These are phyloP conservation scores for Sideroxylon spinosum DNA, from an alignment of 179 eudicot species.

Conservation along the genomic window DNA sequence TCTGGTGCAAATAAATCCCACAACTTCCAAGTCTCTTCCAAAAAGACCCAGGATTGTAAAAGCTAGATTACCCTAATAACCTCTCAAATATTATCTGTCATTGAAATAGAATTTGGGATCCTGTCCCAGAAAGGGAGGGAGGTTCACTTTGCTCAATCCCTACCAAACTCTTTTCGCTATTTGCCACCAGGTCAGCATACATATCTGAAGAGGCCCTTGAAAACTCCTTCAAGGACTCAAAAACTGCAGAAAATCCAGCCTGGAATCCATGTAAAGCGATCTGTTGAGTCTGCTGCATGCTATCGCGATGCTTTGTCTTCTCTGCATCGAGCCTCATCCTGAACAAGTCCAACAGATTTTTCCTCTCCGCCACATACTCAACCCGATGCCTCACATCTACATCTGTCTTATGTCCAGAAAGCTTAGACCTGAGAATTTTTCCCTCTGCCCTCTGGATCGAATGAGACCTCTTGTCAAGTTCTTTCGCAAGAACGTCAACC, in stretches of 20 bases:
- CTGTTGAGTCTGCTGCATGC: slow-evolving; percentile 31
- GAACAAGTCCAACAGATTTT: slow-evolving; percentile 27
- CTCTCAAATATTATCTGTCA: not conserved
- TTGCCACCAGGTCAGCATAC: slow-evolving; percentile 38
- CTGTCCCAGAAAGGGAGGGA: not conserved
- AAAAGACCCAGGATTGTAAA: not conserved
- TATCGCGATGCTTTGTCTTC: slow-evolving; percentile 33
- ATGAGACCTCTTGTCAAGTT: slow-evolving; percentile 29
- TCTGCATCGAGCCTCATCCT: slow-evolving; percentile 36
- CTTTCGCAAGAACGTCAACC: slow-evolving; percentile 39
- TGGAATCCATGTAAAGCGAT: slow-evolving; percentile 29
- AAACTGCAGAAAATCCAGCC: slow-evolving; percentile 47
- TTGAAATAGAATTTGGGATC: not conserved
- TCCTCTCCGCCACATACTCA: slow-evolving; percentile 29
- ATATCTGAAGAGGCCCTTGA: slow-evolving; percentile 34
- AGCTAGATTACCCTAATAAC: not conserved
- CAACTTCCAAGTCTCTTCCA: not conserved
- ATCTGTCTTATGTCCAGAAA: slow-evolving; percentile 7
- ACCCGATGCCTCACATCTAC: slow-evolving; percentile 17
- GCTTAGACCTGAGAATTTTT: slow-evolving; percentile 16
- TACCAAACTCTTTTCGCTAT: slow-evolving; percentile 15
- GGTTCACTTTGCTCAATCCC: not conserved
- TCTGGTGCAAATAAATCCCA: too few species aligned
- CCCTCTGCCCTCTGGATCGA: slow-evolving; percentile 29
- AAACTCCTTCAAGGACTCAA: slow-evolving; percentile 38